These are phyloP conservation scores for Vaccinium corymbosum DNA, from an alignment of 148 eudicot species.

Conservation along the genomic window DNA sequence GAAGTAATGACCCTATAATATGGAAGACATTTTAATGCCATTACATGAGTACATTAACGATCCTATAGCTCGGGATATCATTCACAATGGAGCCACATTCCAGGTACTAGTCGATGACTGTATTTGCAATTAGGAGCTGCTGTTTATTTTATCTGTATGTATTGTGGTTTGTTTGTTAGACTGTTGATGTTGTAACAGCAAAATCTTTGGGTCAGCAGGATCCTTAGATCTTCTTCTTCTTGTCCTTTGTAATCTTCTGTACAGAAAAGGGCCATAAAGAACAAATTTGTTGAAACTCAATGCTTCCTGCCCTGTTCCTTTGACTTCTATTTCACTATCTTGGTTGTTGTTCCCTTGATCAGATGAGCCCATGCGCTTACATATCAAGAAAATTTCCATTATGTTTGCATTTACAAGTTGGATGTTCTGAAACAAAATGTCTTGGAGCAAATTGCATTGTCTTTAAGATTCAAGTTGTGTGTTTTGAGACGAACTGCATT, in stretches of 20 bases:
- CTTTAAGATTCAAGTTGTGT: neutral
- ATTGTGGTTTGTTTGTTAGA: neutral
- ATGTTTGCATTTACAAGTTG: neutral
- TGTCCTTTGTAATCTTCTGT: neutral
- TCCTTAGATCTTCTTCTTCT: neutral
- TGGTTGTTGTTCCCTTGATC: neutral
- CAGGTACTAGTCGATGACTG: slow-evolving; percentile 50
- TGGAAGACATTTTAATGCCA: slow-evolving; percentile 79
- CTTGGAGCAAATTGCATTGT: neutral
- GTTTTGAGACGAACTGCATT: neutral
- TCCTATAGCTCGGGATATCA: slow-evolving; percentile 75
- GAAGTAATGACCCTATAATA: slow-evolving; percentile 60
- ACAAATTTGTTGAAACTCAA: neutral
- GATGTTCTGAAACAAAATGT: neutral
- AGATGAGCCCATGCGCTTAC: neutral
- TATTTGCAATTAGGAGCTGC: neutral
- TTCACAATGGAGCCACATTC: slow-evolving; percentile 97
- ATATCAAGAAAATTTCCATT: neutral
- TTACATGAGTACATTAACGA: slow-evolving; percentile 67
- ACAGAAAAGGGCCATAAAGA: neutral
- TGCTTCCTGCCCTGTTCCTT: slow-evolving; percentile 5
- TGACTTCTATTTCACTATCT: neutral
- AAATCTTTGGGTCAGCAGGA: neutral
- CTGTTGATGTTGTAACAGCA: slow-evolving; percentile 16
- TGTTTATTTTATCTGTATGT: slow-evolving; percentile 7